These are phyloP conservation scores for Schwanniomyces pseudopolymorphus DNA, from an alignment of 805 yeast species.

Conservation along the genomic window DNA sequence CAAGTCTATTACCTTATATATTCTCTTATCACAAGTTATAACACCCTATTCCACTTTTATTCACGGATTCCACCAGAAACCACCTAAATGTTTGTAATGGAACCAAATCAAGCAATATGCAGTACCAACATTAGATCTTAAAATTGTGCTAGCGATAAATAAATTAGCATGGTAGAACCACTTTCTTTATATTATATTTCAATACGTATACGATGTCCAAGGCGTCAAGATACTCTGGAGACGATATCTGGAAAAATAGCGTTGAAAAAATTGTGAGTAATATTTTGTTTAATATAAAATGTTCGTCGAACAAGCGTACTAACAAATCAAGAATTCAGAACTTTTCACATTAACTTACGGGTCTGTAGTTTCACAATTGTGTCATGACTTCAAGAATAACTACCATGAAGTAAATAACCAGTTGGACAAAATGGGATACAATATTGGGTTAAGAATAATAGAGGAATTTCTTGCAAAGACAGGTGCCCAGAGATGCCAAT, in stretches of 20 bases:
- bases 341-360: slow-evolving; percentile 94
- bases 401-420: slow-evolving; percentile 79
- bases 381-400: slow-evolving; percentile 76
- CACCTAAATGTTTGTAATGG: too few species aligned
- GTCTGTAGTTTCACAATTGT: slow-evolving; percentile 85
- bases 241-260: slow-evolving; percentile 87
- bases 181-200: not conserved
- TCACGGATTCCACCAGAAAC: too few species aligned
- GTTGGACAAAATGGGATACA: slow-evolving; percentile 90
- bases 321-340: slow-evolving; percentile 67
- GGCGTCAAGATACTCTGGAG: slow-evolving; percentile 50
- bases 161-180: not conserved
- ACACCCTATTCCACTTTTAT: too few species aligned
- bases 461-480: slow-evolving; percentile 92
- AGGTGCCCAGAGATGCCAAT: slow-evolving; percentile 77
- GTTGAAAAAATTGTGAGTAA: slow-evolving; percentile 77
- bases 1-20: too few species aligned
- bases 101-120: not conserved
- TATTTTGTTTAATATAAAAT: not conserved
- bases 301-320: slow-evolving; percentile 5
- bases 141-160: not conserved
- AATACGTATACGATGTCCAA: slow-evolving; percentile 20
- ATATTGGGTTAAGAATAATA: slow-evolving; percentile 84
- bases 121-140: not conserved
- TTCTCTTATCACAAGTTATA: too few species aligned